Evolutionary conservation across 495 filamentous ascomycete genomes (phyloP).

Genomic region (Daldinia concentrica): DNA sequence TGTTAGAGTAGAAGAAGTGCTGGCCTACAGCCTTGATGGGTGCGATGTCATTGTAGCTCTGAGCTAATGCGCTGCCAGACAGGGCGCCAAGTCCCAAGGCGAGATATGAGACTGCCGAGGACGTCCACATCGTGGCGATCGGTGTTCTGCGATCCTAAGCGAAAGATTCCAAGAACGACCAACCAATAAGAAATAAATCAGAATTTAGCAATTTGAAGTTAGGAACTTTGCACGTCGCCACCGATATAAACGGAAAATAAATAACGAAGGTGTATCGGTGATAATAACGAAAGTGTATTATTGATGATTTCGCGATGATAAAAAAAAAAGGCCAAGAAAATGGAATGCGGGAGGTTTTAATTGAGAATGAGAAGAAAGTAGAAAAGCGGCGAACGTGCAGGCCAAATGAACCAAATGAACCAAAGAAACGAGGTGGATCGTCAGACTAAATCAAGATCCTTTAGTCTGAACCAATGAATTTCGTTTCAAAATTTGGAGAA

Average conservation of each 20-base stretch:
- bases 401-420: slow-evolving; percentile 20
- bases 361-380: slow-evolving; percentile 11
- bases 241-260: slow-evolving; percentile 18
- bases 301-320: slow-evolving; percentile 13
- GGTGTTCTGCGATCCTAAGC: slow-evolving; percentile 19
- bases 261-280: slow-evolving; percentile 32
- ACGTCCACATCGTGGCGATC: slow-evolving; percentile 40
- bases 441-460: slow-evolving; percentile 30
- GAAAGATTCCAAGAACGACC: slow-evolving; percentile 20
- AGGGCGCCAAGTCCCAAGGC: slow-evolving; percentile 42
- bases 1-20: slow-evolving; percentile 49
- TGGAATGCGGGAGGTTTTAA: slow-evolving; percentile 15
- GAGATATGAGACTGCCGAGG: slow-evolving; percentile 33
- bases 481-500: slow-evolving; percentile 36
- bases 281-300: slow-evolving; percentile 18
- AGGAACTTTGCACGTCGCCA: slow-evolving; percentile 7
- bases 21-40: slow-evolving; percentile 43
- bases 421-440: slow-evolving; percentile 16
- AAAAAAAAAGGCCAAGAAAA: slow-evolving; percentile 22
- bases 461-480: slow-evolving; percentile 31
- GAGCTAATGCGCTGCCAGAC: slow-evolving; percentile 37
- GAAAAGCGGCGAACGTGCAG: slow-evolving; percentile 33
- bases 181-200: slow-evolving; percentile 6
- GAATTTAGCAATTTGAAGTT: neutral
- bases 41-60: slow-evolving; percentile 44